phyloP scores from a whole-genome alignment of 2,329 filamentous ascomycete genomes.

The Nigrograna mackinnonii region DNA sequence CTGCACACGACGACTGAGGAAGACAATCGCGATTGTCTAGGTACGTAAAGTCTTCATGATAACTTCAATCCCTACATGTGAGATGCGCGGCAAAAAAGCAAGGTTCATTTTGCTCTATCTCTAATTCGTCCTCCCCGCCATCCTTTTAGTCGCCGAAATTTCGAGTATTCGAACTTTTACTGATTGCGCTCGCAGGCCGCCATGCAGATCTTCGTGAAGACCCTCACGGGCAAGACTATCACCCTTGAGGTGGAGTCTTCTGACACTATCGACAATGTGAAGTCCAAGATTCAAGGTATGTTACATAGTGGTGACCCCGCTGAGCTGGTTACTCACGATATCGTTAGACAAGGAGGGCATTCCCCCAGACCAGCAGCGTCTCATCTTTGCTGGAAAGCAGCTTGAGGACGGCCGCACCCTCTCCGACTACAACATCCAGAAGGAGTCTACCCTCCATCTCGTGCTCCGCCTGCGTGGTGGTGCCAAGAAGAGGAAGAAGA shows the following conservation, averaged over 20 bases:
- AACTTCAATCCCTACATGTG: background rate
- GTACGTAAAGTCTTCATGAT: conserved; percentile 43
- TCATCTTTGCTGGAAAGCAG: conserved; percentile 99
- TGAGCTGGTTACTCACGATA: conserved; percentile 24
- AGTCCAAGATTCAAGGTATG: conserved; percentile 86
- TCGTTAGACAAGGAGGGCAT: conserved; percentile 98
- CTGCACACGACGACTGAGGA: conserved; percentile 60
- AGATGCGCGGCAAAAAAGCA: too few species aligned
- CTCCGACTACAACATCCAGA: conserved; percentile 99
- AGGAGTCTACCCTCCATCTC: conserved; percentile 98
- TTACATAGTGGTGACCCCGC: too few species aligned
- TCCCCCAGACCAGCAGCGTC: conserved; percentile 96
- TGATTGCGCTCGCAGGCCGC: conserved; percentile 30
- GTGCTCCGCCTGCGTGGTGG: conserved; percentile 98
- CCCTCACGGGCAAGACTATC: conserved; percentile 99
- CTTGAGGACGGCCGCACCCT: conserved; percentile 99
- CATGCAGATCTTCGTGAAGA: conserved; percentile 61
- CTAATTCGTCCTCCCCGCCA: background rate
- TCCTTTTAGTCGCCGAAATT: background rate
- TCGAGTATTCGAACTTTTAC: background rate
- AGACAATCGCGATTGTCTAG: conserved; percentile 61
- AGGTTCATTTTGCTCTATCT: background rate
- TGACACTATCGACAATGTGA: conserved; percentile 99
- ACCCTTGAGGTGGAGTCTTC: conserved; percentile 99
- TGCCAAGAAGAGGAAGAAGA: conserved; percentile 98